Conservation (phyloP, 192 early-diverging fungal species). For the Geosiphon pyriformis region DNA sequence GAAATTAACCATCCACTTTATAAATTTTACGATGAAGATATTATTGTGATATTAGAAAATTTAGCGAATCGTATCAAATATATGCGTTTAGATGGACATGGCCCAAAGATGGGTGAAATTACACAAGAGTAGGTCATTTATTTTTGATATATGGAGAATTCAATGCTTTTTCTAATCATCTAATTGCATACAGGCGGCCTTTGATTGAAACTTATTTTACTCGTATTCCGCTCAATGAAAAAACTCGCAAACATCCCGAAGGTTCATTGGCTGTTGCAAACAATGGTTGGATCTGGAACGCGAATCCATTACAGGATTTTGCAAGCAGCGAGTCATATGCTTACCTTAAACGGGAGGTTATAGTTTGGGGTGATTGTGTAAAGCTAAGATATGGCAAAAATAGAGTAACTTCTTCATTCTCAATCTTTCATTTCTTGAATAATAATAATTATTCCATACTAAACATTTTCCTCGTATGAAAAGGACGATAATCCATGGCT, state of each 20-base stretch:
- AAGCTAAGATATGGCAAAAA: constrained; percentile 89
- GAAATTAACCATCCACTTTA: constrained; percentile 87
- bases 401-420: constrained; percentile 34
- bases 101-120: constrained; percentile 77
- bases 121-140: constrained; percentile 48
- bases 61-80: constrained; percentile 76
- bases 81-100: constrained; percentile 78
- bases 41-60: constrained; percentile 62
- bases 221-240: constrained; percentile 56
- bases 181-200: constrained; percentile 57
- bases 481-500: constrained; percentile 88
- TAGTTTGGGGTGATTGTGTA: constrained; percentile 99
- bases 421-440: not conserved
- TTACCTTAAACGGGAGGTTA: constrained; percentile 92
- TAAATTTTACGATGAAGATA: constrained; percentile 77
- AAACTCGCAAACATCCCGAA: constrained; percentile 46
- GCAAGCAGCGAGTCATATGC: constrained; percentile 79
- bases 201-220: constrained; percentile 97
- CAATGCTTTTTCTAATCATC: not conserved
- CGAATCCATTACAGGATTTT: constrained; percentile 89
- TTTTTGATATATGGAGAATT: not conserved
- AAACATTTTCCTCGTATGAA: not conserved
- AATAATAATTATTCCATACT: not conserved
- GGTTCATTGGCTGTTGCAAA: constrained; percentile 81
- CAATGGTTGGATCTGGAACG: constrained; percentile 97